These are phyloP conservation scores for Pythium aphanidermatum DNA, from an alignment of 352 stramenopile species.

Conservation along the genomic window DNA sequence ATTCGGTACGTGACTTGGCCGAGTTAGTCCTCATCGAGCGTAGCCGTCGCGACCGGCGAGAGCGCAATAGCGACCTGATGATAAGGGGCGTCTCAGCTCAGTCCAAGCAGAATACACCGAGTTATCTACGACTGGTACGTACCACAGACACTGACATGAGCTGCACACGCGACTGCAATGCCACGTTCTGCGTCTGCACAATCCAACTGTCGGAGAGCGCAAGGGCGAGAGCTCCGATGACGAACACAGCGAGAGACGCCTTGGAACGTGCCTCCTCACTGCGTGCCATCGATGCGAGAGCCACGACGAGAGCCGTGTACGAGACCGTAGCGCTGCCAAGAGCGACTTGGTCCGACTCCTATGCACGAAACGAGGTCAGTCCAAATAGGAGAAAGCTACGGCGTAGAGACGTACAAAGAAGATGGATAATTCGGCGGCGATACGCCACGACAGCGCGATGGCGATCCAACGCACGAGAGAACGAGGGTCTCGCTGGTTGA, in stretches of 20 bases:
- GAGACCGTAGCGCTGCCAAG: constrained; percentile 32
- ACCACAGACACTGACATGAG: constrained; percentile 73
- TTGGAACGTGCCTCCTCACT: constrained; percentile 50
- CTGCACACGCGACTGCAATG: constrained; percentile 53
- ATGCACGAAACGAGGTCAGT: not conserved
- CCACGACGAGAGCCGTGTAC: constrained; percentile 51
- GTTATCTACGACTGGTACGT: constrained; percentile 13
- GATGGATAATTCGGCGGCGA: constrained; percentile 53
- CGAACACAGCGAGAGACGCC: constrained; percentile 40
- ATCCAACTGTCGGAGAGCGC: constrained; percentile 64
- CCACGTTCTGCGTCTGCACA: constrained; percentile 43
- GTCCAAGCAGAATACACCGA: not conserved
- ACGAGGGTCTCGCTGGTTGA: constrained; percentile 70
- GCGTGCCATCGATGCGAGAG: constrained; percentile 36
- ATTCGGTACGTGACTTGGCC: too few relatives aligned
- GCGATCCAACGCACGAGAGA: constrained; percentile 74
- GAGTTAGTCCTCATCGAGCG: constrained; percentile 37
- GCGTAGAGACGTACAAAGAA: constrained; percentile 43
- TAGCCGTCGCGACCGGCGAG: constrained; percentile 49
- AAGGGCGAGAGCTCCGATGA: constrained; percentile 30
- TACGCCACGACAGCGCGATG: constrained; percentile 71
- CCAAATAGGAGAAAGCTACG: not conserved
- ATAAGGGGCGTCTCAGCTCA: constrained; percentile 1
- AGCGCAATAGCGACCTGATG: constrained; percentile 55
- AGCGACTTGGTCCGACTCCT: constrained; percentile 44